Evolutionary conservation across 2,329 filamentous ascomycete genomes (phyloP).

Genomic region (Coniochaeta sp.): DNA sequence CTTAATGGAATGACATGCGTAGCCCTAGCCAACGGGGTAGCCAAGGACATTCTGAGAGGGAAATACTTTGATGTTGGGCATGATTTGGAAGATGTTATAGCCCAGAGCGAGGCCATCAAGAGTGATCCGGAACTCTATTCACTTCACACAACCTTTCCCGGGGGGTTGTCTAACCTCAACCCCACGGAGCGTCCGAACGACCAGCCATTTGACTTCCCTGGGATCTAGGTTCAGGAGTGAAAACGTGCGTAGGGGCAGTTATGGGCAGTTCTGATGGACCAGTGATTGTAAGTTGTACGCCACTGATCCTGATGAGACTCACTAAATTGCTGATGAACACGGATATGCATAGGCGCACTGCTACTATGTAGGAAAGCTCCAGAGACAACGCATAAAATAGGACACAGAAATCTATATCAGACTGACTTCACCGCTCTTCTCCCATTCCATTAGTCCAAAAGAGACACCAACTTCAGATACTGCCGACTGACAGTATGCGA

Average conservation of each 20-base stretch:
- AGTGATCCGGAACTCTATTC: conserved; percentile 14
- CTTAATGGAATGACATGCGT: conserved; percentile 25
- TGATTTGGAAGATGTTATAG: conserved; percentile 20
- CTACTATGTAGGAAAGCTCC: too few relatives aligned
- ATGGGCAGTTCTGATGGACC: too few relatives aligned
- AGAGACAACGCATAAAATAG: too few relatives aligned
- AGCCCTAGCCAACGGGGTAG: conserved; percentile 19
- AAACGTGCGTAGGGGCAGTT: not conserved
- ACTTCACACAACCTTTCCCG: conserved; percentile 19
- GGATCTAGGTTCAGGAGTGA: too few relatives aligned
- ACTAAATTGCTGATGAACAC: too few relatives aligned
- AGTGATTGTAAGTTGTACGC: too few relatives aligned
- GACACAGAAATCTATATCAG: too few relatives aligned
- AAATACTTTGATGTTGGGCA: conserved; percentile 21
- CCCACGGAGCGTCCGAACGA: conserved; percentile 6
- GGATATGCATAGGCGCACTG: too few relatives aligned
- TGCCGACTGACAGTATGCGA: not conserved
- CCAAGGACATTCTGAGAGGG: conserved; percentile 17
- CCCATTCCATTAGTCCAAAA: too few relatives aligned
- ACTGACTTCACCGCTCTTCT: too few relatives aligned
- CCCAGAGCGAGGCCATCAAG: conserved; percentile 13
- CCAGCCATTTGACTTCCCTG: conserved; percentile 10
- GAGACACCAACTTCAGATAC: not conserved
- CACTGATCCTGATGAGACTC: too few relatives aligned
- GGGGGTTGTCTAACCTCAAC: conserved; percentile 8